Percentiles rank a stretch among this genome's conserved stretches.
phyloP scores from a whole-genome alignment of 495 filamentous ascomycete species.

The Aspergillus sclerotiicarbonarius region DNA sequence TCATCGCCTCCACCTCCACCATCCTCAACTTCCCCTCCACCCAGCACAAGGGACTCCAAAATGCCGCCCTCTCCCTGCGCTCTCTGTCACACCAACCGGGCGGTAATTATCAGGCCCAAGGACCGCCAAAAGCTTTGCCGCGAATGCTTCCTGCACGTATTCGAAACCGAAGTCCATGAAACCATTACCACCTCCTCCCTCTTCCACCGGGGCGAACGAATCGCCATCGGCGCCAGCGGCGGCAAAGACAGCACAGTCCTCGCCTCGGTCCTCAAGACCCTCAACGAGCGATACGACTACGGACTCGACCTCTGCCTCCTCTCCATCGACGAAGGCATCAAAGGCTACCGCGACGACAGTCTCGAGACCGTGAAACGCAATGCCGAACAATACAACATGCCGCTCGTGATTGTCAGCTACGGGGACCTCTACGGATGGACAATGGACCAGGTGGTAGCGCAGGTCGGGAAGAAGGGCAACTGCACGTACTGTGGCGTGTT shows the following conservation, averaged over 20 bases:
- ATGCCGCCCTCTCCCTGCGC: slow-evolving; percentile 67
- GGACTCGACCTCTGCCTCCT: slow-evolving; percentile 82
- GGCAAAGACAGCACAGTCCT: slow-evolving; percentile 98
- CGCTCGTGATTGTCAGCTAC: slow-evolving; percentile 87
- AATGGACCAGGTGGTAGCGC: slow-evolving; percentile 96
- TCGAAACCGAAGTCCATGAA: slow-evolving; percentile 91
- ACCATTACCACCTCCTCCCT: slow-evolving; percentile 78
- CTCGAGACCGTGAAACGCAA: slow-evolving; percentile 96
- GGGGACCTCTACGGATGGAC: slow-evolving; percentile 97
- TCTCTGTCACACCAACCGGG: slow-evolving; percentile 71
- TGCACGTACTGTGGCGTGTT: slow-evolving; percentile 99
- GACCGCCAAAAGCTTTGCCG: slow-evolving; percentile 91
- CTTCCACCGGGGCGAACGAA: slow-evolving; percentile 79
- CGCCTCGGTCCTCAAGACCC: slow-evolving; percentile 88
- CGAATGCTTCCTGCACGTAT: slow-evolving; percentile 77
- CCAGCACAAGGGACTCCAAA: slow-evolving; percentile 2
- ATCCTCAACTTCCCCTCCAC: slow-evolving; percentile 2
- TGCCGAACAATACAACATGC: slow-evolving; percentile 84
- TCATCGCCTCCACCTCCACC: slow-evolving; percentile 6
- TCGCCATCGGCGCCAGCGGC: slow-evolving; percentile 94
- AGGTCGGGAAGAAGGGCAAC: slow-evolving; percentile 97
- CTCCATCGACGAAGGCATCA: slow-evolving; percentile 96
- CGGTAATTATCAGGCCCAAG: slow-evolving; percentile 89
- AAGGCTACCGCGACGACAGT: slow-evolving; percentile 92
- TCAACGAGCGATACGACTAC: slow-evolving; percentile 87